Conservation (phyloP, 805 yeast species). For the Kuraishia ogatae region DNA sequence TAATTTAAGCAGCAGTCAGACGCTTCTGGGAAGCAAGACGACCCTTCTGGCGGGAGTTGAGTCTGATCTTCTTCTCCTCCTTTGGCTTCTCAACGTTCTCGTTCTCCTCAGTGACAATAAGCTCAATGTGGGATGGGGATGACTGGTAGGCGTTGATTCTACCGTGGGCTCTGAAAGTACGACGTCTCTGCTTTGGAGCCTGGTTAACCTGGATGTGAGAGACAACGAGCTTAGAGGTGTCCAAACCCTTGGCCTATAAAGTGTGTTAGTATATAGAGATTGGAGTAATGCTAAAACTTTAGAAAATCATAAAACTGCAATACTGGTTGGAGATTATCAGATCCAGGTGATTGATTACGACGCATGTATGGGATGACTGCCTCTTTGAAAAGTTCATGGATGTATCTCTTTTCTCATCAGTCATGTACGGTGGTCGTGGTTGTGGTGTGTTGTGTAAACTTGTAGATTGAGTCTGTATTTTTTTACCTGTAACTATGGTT, state of each 20-base stretch:
- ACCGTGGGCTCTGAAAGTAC: constrained; percentile 99
- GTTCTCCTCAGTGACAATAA: constrained; percentile 90
- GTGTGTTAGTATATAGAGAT: background rate
- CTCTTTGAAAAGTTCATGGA: no score
- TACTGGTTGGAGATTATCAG: background rate
- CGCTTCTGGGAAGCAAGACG: constrained; percentile 86
- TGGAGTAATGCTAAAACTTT: background rate
- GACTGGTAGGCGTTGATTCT: constrained; percentile 99
- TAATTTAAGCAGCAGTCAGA: constrained; percentile 49
- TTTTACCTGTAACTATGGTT: no score
- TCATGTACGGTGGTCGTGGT: no score
- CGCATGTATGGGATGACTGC: no score
- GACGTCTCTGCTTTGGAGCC: constrained; percentile 99
- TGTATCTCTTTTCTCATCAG: no score
- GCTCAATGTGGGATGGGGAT: constrained; percentile 97
- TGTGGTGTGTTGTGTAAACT: background rate
- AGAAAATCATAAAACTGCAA: background rate
- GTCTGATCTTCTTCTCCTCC: constrained; percentile 46
- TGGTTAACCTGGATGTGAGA: constrained; percentile 99
- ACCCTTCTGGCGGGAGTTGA: constrained; percentile 87
- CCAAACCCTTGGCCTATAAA: constrained; percentile 84
- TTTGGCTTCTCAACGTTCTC: constrained; percentile 89
- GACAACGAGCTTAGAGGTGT: constrained; percentile 85
- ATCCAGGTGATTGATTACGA: no score
- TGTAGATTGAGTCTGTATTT: no score